Evolutionary conservation across 768 basidiomycete genomes (phyloP).

Genomic region (Serendipita indica): DNA sequence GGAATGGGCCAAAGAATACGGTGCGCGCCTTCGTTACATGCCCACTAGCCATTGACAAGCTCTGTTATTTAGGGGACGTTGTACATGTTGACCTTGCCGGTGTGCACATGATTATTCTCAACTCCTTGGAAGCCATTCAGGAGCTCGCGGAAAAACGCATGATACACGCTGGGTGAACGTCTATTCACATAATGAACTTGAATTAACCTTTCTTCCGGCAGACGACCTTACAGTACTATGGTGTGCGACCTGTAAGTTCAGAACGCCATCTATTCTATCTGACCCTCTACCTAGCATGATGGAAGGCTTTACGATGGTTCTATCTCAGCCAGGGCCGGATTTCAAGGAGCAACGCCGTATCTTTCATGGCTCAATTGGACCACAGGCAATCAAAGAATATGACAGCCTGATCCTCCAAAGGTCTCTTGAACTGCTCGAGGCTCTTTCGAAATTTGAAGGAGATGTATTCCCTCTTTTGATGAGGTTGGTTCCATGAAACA

Average conservation of each 20-base stretch:
- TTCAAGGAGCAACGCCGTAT: slow-evolving; percentile 2
- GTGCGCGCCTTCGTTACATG: neutral
- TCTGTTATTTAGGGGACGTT: slow-evolving; percentile 13
- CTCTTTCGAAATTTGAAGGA: neutral
- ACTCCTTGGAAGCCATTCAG: slow-evolving; percentile 10
- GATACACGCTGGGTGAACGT: neutral
- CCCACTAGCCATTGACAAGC: neutral
- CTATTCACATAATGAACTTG: no score
- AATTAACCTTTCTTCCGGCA: slow-evolving; percentile 15
- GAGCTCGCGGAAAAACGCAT: slow-evolving; percentile 14
- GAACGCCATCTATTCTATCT: neutral
- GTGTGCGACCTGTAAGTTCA: slow-evolving; percentile 29
- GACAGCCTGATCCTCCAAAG: neutral
- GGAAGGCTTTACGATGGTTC: neutral
- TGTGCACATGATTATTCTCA: slow-evolving; percentile 11
- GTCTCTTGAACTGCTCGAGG: neutral
- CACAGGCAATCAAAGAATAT: neutral
- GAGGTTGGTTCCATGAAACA: no score
- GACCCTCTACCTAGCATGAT: neutral
- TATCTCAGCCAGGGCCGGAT: neutral
- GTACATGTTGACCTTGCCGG: slow-evolving; percentile 14
- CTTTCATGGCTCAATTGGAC: neutral
- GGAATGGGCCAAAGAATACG: neutral
- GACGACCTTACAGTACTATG: slow-evolving; percentile 11
- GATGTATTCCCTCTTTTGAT: neutral